phyloP scores from a whole-genome alignment of 2,329 filamentous ascomycete species.

The Xylariaceae sp. region DNA sequence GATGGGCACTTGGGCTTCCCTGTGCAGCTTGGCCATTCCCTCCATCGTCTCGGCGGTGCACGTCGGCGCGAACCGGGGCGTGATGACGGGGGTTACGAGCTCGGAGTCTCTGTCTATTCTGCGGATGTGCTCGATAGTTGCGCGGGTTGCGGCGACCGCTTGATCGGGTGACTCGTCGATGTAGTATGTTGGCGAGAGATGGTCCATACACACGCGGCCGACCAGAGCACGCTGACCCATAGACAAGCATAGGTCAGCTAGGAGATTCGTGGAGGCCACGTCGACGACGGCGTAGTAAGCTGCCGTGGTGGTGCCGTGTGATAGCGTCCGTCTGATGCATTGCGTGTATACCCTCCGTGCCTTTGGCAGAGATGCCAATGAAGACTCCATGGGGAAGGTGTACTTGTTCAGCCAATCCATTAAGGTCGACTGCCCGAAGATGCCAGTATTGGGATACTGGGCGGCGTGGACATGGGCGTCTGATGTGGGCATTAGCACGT shows the following conservation, averaged over 20 bases:
- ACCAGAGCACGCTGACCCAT: constrained; percentile 85
- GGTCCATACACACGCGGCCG: constrained; percentile 94
- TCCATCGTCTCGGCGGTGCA: constrained; percentile 57
- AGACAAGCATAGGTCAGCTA: constrained; percentile 74
- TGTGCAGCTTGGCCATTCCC: constrained; percentile 59
- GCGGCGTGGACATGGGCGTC: constrained; percentile 95
- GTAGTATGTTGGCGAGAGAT: constrained; percentile 69
- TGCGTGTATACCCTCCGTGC: constrained; percentile 70
- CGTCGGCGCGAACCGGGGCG: constrained; percentile 61
- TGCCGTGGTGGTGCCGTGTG: constrained; percentile 87
- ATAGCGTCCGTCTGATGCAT: constrained; percentile 72
- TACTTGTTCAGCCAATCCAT: constrained; percentile 91
- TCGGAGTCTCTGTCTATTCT: constrained; percentile 57
- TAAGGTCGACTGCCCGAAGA: constrained; percentile 90
- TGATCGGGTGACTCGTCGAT: constrained; percentile 61
- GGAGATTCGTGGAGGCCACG: constrained; percentile 81
- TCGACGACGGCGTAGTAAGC: constrained; percentile 93
- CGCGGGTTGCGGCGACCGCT: constrained; percentile 50
- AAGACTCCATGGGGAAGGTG: constrained; percentile 88
- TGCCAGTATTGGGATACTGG: constrained; percentile 89
- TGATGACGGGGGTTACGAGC: constrained; percentile 74
- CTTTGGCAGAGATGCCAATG: constrained; percentile 56
- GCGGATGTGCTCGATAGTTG: constrained; percentile 60
- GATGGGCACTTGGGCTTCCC: constrained; percentile 57
- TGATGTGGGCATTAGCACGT: constrained; percentile 34